Percentiles rank a stretch among this genome's conserved stretches.
Conservation (phyloP, 169 alveolate species). For the Plasmodium billcollinsi region DNA sequence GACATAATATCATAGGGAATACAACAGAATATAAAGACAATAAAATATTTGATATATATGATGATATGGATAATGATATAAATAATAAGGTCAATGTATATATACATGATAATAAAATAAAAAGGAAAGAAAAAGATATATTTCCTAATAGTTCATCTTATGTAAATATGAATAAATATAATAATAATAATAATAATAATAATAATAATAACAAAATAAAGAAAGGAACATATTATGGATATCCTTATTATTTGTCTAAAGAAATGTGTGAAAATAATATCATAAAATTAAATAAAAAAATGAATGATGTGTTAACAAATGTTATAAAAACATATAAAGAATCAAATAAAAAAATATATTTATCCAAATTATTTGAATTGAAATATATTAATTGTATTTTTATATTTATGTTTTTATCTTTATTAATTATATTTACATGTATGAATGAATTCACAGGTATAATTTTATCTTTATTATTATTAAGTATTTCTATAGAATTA, state of each 20-base stretch:
- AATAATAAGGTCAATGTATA: not conserved
- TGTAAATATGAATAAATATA: conserved; percentile 1
- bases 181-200: not conserved
- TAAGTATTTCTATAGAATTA: conserved; percentile 58
- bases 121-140: too few species aligned
- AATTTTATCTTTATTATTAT: conserved; percentile 31
- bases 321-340: conserved; percentile 22
- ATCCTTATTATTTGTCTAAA: conserved; percentile 19
- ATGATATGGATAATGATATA: not conserved
- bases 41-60: not conserved
- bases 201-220: too few species aligned
- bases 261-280: conserved; percentile 33
- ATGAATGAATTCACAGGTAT: conserved; percentile 50
- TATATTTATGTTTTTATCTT: conserved; percentile 63
- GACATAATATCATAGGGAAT: not conserved
- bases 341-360: conserved; percentile 60
- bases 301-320: conserved; percentile 28
- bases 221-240: not conserved
- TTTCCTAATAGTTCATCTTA: not conserved
- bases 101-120: not conserved
- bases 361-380: conserved; percentile 62
- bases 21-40: not conserved
- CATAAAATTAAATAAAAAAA: conserved; percentile 53
- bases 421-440: conserved; percentile 50
- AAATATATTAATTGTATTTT: conserved; percentile 61